These are phyloP conservation scores for Yarrowia deformans DNA, from an alignment of 805 yeast genomes.

Conservation along the genomic window DNA sequence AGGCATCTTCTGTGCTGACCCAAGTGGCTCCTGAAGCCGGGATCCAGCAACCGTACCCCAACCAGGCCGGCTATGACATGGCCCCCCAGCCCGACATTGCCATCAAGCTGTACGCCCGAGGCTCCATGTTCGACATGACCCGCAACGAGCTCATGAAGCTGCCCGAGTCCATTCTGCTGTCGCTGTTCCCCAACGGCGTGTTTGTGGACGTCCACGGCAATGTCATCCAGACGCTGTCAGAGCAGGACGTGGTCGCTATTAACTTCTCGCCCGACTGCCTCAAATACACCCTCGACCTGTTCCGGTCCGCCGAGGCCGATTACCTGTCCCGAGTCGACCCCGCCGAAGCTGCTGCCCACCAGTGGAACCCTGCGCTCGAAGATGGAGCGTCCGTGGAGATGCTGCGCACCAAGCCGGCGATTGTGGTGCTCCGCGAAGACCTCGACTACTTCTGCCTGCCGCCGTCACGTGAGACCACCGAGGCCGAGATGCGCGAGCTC, in stretches of 20 bases:
- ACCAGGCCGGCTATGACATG: constrained; percentile 36
- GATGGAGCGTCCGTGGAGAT: constrained; percentile 62
- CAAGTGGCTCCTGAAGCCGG: constrained; percentile 64
- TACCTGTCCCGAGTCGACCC: not conserved
- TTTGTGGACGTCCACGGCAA: constrained; percentile 79
- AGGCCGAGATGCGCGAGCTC: constrained; percentile 68
- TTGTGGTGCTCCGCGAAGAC: constrained; percentile 92
- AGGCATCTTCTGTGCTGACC: constrained; percentile 60
- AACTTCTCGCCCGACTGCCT: constrained; percentile 89
- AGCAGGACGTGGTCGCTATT: constrained; percentile 75
- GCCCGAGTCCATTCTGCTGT: constrained; percentile 87
- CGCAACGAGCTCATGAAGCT: constrained; percentile 89
- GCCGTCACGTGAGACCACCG: constrained; percentile 62
- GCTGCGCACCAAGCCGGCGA: constrained; percentile 81
- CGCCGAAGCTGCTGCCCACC: constrained; percentile 1
- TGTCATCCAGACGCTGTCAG: constrained; percentile 78
- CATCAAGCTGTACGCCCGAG: constrained; percentile 81
- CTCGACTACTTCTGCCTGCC: constrained; percentile 92
- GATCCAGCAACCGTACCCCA: constrained; percentile 19
- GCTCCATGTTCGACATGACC: constrained; percentile 73
- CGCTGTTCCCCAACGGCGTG: constrained; percentile 90
- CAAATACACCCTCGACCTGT: constrained; percentile 76
- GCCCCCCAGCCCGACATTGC: constrained; percentile 55
- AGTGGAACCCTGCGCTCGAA: constrained; percentile 37
- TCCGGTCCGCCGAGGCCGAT: constrained; percentile 65